Percentiles rank a stretch among this genome's conserved stretches.
These are phyloP conservation scores for Coemansia sp. DNA, from an alignment of 192 early-diverging fungal genomes.

Conservation along the genomic window DNA sequence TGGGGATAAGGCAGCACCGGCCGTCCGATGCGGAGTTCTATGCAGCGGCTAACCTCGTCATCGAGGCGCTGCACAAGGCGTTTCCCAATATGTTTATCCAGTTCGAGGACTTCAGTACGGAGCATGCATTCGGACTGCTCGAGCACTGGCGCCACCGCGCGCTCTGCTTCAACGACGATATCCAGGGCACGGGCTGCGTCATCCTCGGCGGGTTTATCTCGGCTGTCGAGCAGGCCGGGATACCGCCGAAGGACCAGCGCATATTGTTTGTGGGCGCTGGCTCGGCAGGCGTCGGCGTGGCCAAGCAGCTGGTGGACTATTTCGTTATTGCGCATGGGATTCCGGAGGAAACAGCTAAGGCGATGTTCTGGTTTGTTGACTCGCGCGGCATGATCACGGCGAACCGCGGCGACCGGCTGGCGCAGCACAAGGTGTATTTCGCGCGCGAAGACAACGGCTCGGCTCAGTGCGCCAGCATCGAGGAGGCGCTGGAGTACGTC, in stretches of 20 bases:
- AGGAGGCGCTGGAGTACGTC: slow-evolving; percentile 81
- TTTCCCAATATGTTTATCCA: slow-evolving; percentile 89
- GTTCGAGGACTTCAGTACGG: slow-evolving; percentile 95
- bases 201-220: slow-evolving; percentile 92
- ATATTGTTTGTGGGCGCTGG: slow-evolving; percentile 95
- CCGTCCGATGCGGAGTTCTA: slow-evolving; percentile 70
- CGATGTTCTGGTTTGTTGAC: slow-evolving; percentile 82
- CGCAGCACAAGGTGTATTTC: slow-evolving; percentile 84
- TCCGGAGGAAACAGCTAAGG: slow-evolving; percentile 63
- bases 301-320: slow-evolving; percentile 84
- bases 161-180: slow-evolving; percentile 89
- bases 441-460: slow-evolving; percentile 84
- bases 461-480: slow-evolving; percentile 71
- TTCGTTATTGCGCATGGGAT: slow-evolving; percentile 75
- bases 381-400: slow-evolving; percentile 88
- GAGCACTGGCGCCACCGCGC: slow-evolving; percentile 74
- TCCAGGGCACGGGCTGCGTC: slow-evolving; percentile 77
- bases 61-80: slow-evolving; percentile 65
- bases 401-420: slow-evolving; percentile 84
- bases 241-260: slow-evolving; percentile 74
- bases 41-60: slow-evolving; percentile 73
- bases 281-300: slow-evolving; percentile 93
- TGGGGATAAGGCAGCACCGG: slow-evolving; percentile 68
- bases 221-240: slow-evolving; percentile 67
- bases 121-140: slow-evolving; percentile 87